Evolutionary conservation across 768 basidiomycete genomes (phyloP), one percentile per base, ranked within the genome.

Genomic region (Trametes cubensis): DNA sequence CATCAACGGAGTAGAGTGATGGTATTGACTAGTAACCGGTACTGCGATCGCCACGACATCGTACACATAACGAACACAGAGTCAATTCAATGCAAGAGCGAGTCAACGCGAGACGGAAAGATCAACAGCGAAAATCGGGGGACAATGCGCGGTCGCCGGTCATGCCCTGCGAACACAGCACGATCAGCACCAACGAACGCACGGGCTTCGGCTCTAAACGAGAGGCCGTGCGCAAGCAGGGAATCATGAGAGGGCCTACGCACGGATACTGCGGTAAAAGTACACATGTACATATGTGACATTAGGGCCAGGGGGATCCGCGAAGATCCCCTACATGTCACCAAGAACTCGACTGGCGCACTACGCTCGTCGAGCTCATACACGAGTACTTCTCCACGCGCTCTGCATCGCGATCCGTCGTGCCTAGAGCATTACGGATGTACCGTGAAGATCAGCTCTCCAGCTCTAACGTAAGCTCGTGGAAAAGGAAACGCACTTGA

Each of bases 391-490:
- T 72, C 92, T 84, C 92, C 92, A 94, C 45, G 92, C 92, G 65
- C 92, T 94, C 73, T 94, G 92, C 85, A 94, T 83, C 18, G 92
- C 86, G 66, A 94, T 94, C 48, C 92, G 86, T 65, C 86, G 83
- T 5, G 92, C 92, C 89, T 92, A 62, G 20, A 44, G 30, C 15
- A 21, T n/a, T 30, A 28, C 60, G 40, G 55, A 62, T 49, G 4
- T 34, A 7, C 10, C 14, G 38, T 49, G 17, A 18, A 28, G 41
- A 58, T 55, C 4, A 59, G 26, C 21, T 6, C 41, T 28, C 25
- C 4, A 6, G 2, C 1, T 34, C 48, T 11, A 15, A 15, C 14
- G 13, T 2, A 4, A 39, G 4, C 3, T n/a, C 46, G 3, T 18
- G n/a, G 20, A 49, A 60, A 60, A 39, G 25, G 47, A 20, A 34